phyloP scores from a whole-genome alignment of 1,139 yeast species.

The Sugiyamaella japonica region DNA sequence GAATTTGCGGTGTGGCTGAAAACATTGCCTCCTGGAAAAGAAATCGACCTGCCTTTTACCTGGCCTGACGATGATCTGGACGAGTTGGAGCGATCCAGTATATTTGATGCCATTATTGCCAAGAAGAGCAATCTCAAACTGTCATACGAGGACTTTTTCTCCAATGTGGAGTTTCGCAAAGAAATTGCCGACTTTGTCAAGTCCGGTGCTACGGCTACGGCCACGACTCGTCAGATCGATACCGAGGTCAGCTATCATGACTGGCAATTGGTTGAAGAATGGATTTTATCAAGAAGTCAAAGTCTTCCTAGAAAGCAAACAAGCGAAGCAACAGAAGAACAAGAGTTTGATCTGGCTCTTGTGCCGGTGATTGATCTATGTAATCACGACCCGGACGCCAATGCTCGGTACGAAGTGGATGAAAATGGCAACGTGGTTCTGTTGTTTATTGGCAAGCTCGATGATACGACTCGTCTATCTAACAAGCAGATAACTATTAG shows the following conservation, averaged over 20 bases:
- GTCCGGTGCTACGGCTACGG: conserved; percentile 21
- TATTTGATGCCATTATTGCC: conserved; percentile 36
- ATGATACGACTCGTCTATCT: conserved; percentile 17
- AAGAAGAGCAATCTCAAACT: conserved; percentile 33
- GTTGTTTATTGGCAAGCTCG: conserved; percentile 13
- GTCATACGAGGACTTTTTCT: conserved; percentile 30
- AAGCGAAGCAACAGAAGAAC: conserved; percentile 9
- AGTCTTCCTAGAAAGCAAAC: conserved; percentile 25
- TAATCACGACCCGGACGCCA: conserved; percentile 38
- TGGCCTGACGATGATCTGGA: conserved; percentile 35
- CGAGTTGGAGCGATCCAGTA: conserved; percentile 34
- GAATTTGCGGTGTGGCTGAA: conserved; percentile 30
- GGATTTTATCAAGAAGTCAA: conserved; percentile 39
- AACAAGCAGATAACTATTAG: conserved; percentile 38
- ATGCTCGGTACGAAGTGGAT: conserved; percentile 39
- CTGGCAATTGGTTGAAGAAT: conserved; percentile 27
- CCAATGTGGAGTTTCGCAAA: conserved; percentile 22
- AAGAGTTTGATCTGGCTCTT: conserved; percentile 30
- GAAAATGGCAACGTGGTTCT: conserved; percentile 33
- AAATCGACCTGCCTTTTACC: conserved; percentile 37
- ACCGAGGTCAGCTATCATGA: conserved; percentile 24
- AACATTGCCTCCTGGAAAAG: conserved; percentile 33
- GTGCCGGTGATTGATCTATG: conserved; percentile 44
- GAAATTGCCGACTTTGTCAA: conserved; percentile 27
- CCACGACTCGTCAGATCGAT: conserved; percentile 17